These are phyloP conservation scores for Verticillium longisporum DNA, from an alignment of 2,329 filamentous ascomycete genomes.

Conservation along the genomic window DNA sequence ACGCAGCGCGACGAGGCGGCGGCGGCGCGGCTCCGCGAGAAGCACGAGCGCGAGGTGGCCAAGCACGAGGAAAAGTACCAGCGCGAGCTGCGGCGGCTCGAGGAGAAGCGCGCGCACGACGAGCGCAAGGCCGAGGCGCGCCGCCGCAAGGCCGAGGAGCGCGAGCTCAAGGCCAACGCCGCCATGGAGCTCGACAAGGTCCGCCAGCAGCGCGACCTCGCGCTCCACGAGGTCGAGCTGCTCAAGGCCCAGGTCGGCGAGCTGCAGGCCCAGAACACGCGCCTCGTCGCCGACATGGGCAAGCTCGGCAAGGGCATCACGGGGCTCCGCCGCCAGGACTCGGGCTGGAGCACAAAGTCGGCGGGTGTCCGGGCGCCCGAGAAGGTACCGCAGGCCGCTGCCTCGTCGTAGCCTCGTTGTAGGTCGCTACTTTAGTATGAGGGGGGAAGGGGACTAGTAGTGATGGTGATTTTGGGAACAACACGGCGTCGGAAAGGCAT, in stretches of 20 bases:
- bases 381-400: neutral
- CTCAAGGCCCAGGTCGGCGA: slow-evolving; percentile 49
- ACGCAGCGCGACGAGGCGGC: slow-evolving; percentile 42
- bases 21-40: slow-evolving; percentile 53
- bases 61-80: slow-evolving; percentile 63
- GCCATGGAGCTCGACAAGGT: slow-evolving; percentile 45
- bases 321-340: slow-evolving; percentile 24
- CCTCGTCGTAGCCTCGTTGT: neutral
- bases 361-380: slow-evolving; percentile 1
- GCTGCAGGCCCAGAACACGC: slow-evolving; percentile 54
- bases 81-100: slow-evolving; percentile 56
- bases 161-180: slow-evolving; percentile 43
- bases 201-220: slow-evolving; percentile 44
- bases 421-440: too few species aligned
- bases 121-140: slow-evolving; percentile 50
- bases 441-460: too few species aligned
- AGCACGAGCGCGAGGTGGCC: slow-evolving; percentile 54
- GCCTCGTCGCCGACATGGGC: slow-evolving; percentile 47
- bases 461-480: neutral
- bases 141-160: slow-evolving; percentile 42
- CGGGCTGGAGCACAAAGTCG: slow-evolving; percentile 18
- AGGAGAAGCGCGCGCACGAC: slow-evolving; percentile 57
- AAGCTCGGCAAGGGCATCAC: neutral
- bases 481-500: neutral
- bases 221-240: slow-evolving; percentile 44